Base-by-base conservation (phyloP, 2,329 filamentous ascomycete genomes). In the Phialocephala subalpina region DNA sequence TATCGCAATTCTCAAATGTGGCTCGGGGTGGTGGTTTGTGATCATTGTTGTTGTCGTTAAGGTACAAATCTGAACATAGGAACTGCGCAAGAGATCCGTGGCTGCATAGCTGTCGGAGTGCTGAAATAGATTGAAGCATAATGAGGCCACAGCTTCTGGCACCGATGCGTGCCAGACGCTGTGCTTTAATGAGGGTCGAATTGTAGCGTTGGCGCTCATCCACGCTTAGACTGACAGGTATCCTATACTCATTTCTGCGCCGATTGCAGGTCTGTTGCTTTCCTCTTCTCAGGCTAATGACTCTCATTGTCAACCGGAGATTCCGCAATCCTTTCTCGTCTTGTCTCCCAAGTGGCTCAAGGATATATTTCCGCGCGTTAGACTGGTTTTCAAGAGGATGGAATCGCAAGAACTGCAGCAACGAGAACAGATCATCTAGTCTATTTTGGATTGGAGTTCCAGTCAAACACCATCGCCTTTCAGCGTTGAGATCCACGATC, bases 371-470 rank as follows among this genome's bases (percentile, higher is more conserved):
- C 29, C 55, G 36, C 20, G 55, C 59, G 29, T 55, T 47, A 12
- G 53, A 18, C 3, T 47, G 42, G 11, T 47, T 47, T 22, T 47
- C 42, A 22, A 47, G 42, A 5, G 42, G 42, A n/a, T 47, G 18
- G 42, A 62, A 58, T 45, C 56, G 18, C 18, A 66, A 42, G 25
- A 63, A 66, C 35, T 77, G 72, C 36, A 73, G 5, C 69, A 76
- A 35, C 71, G 73, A 58, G 73, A 72, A 9, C 70, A 76, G 45
- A 65, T 73, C 4, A 63, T 76, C 12, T 71, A 77, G 36, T 67
- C 75, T 5, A 74, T 77, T 58, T 22, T 77, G 16, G 74, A 78
- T 68, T 67, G n/a, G 68, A 71, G 22, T 69, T 47, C 35, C 63
- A 75, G 40, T 71, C 67, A 6, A 74, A 22, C 59, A 62, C 76